These are phyloP conservation scores for Colletotrichum tropicale DNA, from an alignment of 2,329 filamentous ascomycete genomes.

Conservation along the genomic window DNA sequence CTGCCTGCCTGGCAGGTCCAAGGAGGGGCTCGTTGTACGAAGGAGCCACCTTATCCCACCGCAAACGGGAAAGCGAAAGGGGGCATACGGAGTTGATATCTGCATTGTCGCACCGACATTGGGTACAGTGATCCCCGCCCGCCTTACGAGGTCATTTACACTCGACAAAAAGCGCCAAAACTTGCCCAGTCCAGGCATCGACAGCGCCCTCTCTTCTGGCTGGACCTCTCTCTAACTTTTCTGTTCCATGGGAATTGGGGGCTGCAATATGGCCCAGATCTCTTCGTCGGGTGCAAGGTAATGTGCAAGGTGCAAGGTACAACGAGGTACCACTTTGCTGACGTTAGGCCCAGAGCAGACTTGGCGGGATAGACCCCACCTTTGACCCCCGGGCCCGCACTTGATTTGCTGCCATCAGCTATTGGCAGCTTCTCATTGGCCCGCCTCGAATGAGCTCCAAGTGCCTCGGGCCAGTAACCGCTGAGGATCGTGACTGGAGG, in stretches of 20 bases:
- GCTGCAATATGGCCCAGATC: not conserved
- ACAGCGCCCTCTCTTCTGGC: not conserved
- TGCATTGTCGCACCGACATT: not conserved
- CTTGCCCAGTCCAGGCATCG: not conserved
- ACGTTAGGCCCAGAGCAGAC: conserved; percentile 10
- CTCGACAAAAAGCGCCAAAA: not conserved
- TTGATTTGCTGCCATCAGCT: conserved; percentile 8
- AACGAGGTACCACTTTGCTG: not conserved
- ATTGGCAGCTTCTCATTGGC: not conserved
- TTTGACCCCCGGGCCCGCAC: not conserved
- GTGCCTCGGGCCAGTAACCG: conserved; percentile 11
- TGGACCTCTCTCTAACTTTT: not conserved
- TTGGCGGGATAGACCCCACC: not conserved
- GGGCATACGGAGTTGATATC: not conserved
- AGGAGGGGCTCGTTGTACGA: not conserved
- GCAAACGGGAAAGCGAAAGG: not conserved
- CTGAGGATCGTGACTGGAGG: conserved; percentile 13
- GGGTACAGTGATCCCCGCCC: not conserved
- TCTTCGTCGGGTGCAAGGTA: not conserved
- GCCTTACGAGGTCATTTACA: not conserved
- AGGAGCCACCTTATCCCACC: not conserved
- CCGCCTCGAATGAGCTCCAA: not conserved
- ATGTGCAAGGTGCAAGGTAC: not conserved
- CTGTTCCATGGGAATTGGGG: not conserved
- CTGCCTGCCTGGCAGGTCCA: not conserved